Base-by-base conservation (phyloP, 2,329 filamentous ascomycete genomes). In the Phaeophleospora eucalypticola region DNA sequence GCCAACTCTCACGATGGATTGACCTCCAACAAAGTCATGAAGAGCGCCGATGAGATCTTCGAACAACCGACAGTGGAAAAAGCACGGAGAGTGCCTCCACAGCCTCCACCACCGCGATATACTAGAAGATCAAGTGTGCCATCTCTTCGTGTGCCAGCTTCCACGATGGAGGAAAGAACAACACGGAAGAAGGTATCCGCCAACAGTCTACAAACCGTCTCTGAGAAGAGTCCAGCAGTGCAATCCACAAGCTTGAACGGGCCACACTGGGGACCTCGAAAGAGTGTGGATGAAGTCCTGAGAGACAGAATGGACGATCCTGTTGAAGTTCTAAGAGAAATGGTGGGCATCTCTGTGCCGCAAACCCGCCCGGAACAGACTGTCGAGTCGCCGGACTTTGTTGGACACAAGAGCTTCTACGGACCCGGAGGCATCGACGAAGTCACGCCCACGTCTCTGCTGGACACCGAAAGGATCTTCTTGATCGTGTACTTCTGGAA, bases 401-500 rank as follows among this genome's bases (percentile, higher is more conserved):
- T 44, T 8, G 41, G 41, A 14, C n/a, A 36, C 14, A 4, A 17
- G 14, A 24, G n/a, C 6, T 44, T 36, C 27, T 44, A 43, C 24
- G 35, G 35, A 15, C 39, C 37, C 17, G 36, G 24, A 21, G 41
- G 15, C n/a, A 19, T 27, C 18, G 19, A 45, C 16, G 41, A 29
- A 15, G 34, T 21, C 8, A 44, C 41, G 37, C 15, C 41, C n/a
- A 37, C 41, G 17, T 34, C 17, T 24, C 33, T 44, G 12, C 41
- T 36, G n/a, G 43, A 52, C 19, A 14, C 12, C 9, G 53, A 54
- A 34, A 17, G 45, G 4, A 24, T 46, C 9, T 41, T 49, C 14
- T 40, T 35, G n/a, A 54, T 56, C 19, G 40, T 56, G 7, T 33
- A 43, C n/a, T 50, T 43, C 32, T 56, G 49, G 41, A 54, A 56